Base-by-base conservation (phyloP, 2,329 filamentous ascomycete genomes). In the Aureobasidium sp. region DNA sequence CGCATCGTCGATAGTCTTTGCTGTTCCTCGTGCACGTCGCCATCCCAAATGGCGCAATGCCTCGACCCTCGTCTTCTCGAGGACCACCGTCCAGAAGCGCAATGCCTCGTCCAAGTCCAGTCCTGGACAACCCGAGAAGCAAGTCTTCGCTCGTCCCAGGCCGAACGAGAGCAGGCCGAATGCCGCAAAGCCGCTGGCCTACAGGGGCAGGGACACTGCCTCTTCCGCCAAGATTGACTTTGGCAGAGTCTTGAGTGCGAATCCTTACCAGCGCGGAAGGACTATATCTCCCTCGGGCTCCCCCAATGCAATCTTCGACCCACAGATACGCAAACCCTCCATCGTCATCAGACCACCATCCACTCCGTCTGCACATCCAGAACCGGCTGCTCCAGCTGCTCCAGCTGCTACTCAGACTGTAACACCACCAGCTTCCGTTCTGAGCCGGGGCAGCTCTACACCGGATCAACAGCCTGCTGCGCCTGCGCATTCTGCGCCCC, bases 241-340 rank as follows among this genome's bases (percentile, higher is more conserved):
- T 29, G 8, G 39, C 15, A 27, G 31, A 5, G 7, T 20, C 20
- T 20, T 57, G 27, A 45, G n/a, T 29, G 17, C 39, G 5, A 57
- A 57, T 31, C 53, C 53, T 1, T 57, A 34, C 29, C 25, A 15
- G 53, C 53, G 27, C 20, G 41, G 39, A 14, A 55, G 22, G 39
- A 9, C 27, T 6, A 17, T 14, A 11, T 34, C 53, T 25, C 41
- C 52, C n/a, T 34, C 53, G 15, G 41, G 17, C n/a, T 42, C 20
- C 5, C 53, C 53, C 27, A 57, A 57, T 57, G 27, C 39, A n/a
- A 57, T 57, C 12, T 57, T 57, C n/a, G 39, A 57, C 31, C 53
- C 27, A 15, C 17, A 45, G 27, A 36, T 45, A 22, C 39, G 39
- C 27, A 57, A 39, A 41, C 53, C 39, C 1, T 25, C 27, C 25